phyloP scores from a whole-genome alignment of 1,139 yeast species.

The Scheffersomyces quercinus region DNA sequence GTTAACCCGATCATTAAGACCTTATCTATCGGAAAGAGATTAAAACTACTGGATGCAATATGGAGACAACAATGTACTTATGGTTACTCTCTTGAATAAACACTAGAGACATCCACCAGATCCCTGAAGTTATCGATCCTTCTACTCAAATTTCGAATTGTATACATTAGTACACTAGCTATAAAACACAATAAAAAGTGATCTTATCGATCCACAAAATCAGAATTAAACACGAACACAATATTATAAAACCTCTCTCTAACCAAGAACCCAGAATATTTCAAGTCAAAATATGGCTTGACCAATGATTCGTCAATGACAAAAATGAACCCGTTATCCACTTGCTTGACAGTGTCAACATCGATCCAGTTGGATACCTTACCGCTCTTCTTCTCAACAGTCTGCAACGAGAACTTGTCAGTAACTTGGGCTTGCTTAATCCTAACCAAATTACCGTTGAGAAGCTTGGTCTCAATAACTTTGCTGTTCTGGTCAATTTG shows the following conservation, averaged over 20 bases:
- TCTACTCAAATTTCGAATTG: too few species aligned
- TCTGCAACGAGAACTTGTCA: constrained; percentile 37
- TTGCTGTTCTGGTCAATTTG: constrained; percentile 15
- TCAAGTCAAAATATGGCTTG: constrained; percentile 6
- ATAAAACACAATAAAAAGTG: too few species aligned
- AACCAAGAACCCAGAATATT: neutral
- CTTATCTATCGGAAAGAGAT: too few species aligned
- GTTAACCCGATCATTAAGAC: too few species aligned
- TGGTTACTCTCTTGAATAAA: too few species aligned
- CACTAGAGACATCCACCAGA: too few species aligned
- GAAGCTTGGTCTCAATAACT: constrained; percentile 31
- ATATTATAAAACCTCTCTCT: neutral
- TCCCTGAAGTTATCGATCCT: too few species aligned
- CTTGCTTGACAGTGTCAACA: constrained; percentile 44
- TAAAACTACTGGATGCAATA: too few species aligned
- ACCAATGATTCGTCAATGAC: constrained; percentile 15
- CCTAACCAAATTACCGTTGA: constrained; percentile 43
- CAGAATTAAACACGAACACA: neutral
- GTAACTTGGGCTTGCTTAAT: constrained; percentile 38
- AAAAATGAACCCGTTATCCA: constrained; percentile 58
- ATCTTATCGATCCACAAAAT: neutral
- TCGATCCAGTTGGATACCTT: constrained; percentile 22
- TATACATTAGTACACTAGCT: too few species aligned
- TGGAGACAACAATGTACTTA: too few species aligned
- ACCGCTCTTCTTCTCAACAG: constrained; percentile 19